phyloP scores from a whole-genome alignment of 805 yeast genomes.

The Scheffersomyces spartinae region DNA sequence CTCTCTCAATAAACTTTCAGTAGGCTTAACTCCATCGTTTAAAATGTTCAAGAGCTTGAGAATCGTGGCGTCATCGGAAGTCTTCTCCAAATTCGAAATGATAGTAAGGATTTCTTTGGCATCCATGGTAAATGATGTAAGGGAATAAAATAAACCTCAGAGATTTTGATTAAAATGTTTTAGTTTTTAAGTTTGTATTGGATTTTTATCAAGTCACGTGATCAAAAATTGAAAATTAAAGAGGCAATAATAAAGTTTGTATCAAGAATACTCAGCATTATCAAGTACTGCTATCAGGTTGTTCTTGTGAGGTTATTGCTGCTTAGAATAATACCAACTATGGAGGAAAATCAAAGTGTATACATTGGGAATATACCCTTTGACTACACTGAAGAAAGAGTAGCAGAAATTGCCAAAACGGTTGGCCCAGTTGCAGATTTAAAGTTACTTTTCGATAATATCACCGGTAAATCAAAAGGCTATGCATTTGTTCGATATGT shows the following conservation, averaged over 20 bases:
- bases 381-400: conserved; percentile 90
- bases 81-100: conserved; percentile 65
- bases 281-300: too few relatives aligned
- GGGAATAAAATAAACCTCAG: neutral
- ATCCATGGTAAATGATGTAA: conserved; percentile 34
- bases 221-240: neutral
- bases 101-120: conserved; percentile 61
- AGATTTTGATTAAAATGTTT: too few relatives aligned
- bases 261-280: too few relatives aligned
- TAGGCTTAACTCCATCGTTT: conserved; percentile 65
- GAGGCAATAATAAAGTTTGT: neutral
- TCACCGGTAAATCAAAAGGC: conserved; percentile 86
- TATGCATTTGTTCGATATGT: conserved; percentile 78
- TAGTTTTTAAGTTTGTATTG: too few relatives aligned
- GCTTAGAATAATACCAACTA: too few relatives aligned
- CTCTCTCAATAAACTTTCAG: conserved; percentile 77
- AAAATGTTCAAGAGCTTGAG: conserved; percentile 54
- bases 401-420: conserved; percentile 71
- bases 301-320: too few relatives aligned
- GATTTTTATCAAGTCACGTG: too few relatives aligned
- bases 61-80: conserved; percentile 49
- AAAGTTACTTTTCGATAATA: conserved; percentile 73
- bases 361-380: conserved; percentile 84
- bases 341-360: conserved; percentile 19
- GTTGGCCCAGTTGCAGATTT: conserved; percentile 80